Evolutionary conservation across 495 filamentous ascomycete genomes (phyloP), one percentile per base, ranked within the genome.

Genomic region (Penicillium coffeae): DNA sequence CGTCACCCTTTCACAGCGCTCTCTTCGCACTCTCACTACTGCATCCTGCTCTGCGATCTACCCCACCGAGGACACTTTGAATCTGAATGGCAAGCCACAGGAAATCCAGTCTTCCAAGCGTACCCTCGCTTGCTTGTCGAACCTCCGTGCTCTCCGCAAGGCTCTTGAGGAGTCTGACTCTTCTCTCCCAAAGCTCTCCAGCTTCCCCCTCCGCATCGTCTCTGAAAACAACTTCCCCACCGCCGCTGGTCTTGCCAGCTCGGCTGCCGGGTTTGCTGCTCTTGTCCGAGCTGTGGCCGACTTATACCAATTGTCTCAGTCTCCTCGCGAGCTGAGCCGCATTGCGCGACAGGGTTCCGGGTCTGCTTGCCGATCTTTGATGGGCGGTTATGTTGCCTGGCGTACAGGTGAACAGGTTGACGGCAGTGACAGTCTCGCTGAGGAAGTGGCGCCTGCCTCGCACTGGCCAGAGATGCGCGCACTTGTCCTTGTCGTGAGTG

Each of bases 161-260:
- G 67, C 75, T 8, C 76, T 96, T 65, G 93, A 98, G 64, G 72
- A 73, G 42, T 67, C 76, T 36, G 71, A 95, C 62, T 55, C 82
- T 0, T 80, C 83, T 16, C 77, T 94, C 15, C 90, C 93, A 4
- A 85, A 85, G 59, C 79, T 98, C 39, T 86, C 87, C 16, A 61
- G 71, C 41, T 75, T 83, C 52, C 83, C 86, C 18, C 80, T 98
- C 43, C 84, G 84, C 36, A 83, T 97, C 51, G 89, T 91, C 45
- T 89, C 85, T 50, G 85, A 89, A 68, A 98, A 98, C 79, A 98
- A 98, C 76, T 98, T 98, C 81, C 93, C 93, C 44, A 98, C 93
- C 19, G 93, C 93, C 21, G 93, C 93, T n/a, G 93, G 93, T 13
- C 84, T 98, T 15, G 93, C 93, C 19, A 88, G 83, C 39, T 93